Evolutionary conservation across 352 stramenopile species (phyloP), one percentile per base, ranked within the genome.

Genomic region (Phytophthora tubulina): DNA sequence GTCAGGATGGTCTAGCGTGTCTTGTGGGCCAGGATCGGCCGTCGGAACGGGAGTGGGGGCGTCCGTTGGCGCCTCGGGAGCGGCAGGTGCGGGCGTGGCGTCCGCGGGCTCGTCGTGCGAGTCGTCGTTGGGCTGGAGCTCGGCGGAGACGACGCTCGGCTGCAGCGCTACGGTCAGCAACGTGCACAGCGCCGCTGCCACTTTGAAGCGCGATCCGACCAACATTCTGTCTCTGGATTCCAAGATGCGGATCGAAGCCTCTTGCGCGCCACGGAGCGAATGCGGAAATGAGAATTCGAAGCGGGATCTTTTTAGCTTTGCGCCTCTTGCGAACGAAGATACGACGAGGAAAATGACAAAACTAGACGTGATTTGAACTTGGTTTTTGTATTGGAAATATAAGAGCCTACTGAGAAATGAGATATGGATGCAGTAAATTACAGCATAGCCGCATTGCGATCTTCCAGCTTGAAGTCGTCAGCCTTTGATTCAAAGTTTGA

Each of bases 121-220:
- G 39, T 31, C n/a, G 36, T 58, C 50, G 9, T 7, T 13, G 27
- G 36, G 32, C n/a, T 42, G n/a, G 3, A 50, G 46, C 52, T 59
- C 44, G 11, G 48, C 54, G 15, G 51, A 44, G 41, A 63, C 48
- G 41, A 49, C 42, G 64, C 27, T 51, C 21, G 52, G 41, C 35
- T 76, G 67, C 21, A 76, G 62, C 57, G 63, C 39, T 39, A 71
- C 50, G 13, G 65, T 56, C 32, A 77, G n/a, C 38, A 80, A 30
- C 13, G 69, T 64, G 33, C 63, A 67, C 33, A 80, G 44, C 32
- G 64, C 70, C 10, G 54, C 64, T 11, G 61, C 59, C 41, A 60
- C 63, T 60, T 73, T 78, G 2, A 69, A 63, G 21, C 58, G 53
- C 13, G 57, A 70, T 30, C 54, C 55, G 60, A 62, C 65, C 69